Conservation (phyloP, 1,139 yeast genomes). For the Candida albicans region DNA sequence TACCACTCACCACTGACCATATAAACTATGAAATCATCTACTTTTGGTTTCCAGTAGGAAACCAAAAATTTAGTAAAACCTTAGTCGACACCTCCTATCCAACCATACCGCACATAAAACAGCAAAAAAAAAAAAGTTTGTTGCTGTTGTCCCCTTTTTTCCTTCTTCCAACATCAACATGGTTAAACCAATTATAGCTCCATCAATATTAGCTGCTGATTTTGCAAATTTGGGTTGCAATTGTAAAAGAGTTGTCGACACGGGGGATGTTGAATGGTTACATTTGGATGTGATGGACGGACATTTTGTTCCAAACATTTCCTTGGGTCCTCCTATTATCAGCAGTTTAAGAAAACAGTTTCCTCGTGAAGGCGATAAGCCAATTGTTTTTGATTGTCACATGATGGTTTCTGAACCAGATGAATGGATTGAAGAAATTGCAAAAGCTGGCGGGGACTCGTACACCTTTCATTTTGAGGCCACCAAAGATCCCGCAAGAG, state of each 20-base stretch:
- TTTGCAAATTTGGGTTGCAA: constrained; percentile 87
- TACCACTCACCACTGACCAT: too few species aligned
- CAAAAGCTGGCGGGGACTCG: constrained; percentile 93
- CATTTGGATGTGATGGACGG: constrained; percentile 99
- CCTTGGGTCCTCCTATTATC: constrained; percentile 90
- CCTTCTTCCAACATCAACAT: constrained; percentile 26
- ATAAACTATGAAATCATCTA: too few species aligned
- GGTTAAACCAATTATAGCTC: constrained; percentile 89
- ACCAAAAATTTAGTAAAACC: not conserved
- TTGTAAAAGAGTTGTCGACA: constrained; percentile 74
- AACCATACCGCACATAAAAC: too few species aligned
- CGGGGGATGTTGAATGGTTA: constrained; percentile 85
- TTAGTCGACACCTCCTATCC: too few species aligned
- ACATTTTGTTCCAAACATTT: constrained; percentile 94
- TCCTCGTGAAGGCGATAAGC: constrained; percentile 51
- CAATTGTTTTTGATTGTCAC: constrained; percentile 92
- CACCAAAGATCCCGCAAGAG: constrained; percentile 71
- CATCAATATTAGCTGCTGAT: constrained; percentile 93
- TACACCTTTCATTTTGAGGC: constrained; percentile 97
- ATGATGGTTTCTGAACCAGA: constrained; percentile 98
- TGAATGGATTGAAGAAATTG: constrained; percentile 92
- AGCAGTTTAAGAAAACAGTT: constrained; percentile 73
- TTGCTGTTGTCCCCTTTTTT: not conserved
- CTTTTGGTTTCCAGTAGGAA: too few species aligned
- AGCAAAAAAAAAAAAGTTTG: not conserved